phyloP scores from a whole-genome alignment of 2,329 filamentous ascomycete species.

The Pezizomycotina sp. region DNA sequence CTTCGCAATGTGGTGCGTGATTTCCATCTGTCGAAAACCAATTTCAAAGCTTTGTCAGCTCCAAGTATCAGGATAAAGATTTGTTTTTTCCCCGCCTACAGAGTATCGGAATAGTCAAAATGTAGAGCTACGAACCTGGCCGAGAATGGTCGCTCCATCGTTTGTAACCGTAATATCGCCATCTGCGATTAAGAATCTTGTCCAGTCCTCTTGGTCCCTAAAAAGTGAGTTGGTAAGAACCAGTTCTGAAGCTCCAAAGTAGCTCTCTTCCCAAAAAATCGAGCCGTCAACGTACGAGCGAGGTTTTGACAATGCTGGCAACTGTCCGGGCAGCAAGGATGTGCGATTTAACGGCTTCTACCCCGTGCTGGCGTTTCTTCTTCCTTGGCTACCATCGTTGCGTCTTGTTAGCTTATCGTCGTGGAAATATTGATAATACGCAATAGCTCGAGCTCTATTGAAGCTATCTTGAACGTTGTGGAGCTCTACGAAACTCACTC shows the following conservation, averaged over 20 bases:
- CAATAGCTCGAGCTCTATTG: background rate
- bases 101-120: background rate
- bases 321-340: conserved; percentile 93
- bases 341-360: conserved; percentile 94
- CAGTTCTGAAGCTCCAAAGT: too few species aligned
- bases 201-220: conserved; percentile 83
- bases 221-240: too few species aligned
- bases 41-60: conserved; percentile 8
- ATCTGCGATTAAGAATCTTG: conserved; percentile 97
- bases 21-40: conserved; percentile 63
- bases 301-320: conserved; percentile 93
- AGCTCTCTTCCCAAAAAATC: too few species aligned
- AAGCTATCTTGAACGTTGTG: background rate
- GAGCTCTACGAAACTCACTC: conserved; percentile 48
- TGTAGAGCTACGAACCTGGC: conserved; percentile 36
- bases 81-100: conserved; percentile 3
- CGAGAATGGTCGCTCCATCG: conserved; percentile 91
- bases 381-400: conserved; percentile 53
- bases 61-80: conserved; percentile 6
- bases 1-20: conserved; percentile 95
- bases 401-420: conserved; percentile 17
- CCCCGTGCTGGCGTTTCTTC: conserved; percentile 94
- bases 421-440: conserved; percentile 5
- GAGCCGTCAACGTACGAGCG: conserved; percentile 46
- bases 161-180: conserved; percentile 99